These are phyloP conservation scores for Chaetomidium leptoderma DNA, from an alignment of 495 filamentous ascomycete genomes.

Conservation along the genomic window DNA sequence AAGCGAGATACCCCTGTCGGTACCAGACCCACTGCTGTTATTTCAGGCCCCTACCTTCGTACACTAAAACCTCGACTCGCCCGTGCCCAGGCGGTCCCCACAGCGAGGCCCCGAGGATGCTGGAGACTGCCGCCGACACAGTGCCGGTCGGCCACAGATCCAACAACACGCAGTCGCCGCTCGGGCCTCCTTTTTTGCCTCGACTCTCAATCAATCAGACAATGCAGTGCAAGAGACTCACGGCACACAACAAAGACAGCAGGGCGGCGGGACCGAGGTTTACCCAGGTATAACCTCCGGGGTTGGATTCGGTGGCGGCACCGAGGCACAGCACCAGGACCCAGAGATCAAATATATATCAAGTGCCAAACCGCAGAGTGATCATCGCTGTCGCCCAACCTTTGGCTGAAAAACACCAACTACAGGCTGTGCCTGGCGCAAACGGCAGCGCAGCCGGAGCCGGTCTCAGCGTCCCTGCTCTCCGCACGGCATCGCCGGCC, in stretches of 20 bases:
- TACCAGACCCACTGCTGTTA: too few relatives aligned
- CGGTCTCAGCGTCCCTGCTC: too few relatives aligned
- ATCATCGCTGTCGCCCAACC: conserved; percentile 5
- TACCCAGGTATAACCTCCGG: too few relatives aligned
- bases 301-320: too few relatives aligned
- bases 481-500: conserved; percentile 1
- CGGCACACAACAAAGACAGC: too few relatives aligned
- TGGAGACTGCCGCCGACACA: neutral
- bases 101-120: neutral
- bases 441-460: neutral
- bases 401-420: neutral
- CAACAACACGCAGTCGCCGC: conserved; percentile 6
- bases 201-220: too few relatives aligned
- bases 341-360: conserved; percentile 3
- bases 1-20: too few relatives aligned
- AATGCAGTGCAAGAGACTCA: neutral
- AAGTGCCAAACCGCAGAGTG: conserved; percentile 9
- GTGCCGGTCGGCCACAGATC: conserved; percentile 2
- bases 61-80: conserved; percentile 10
- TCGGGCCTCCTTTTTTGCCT: neutral
- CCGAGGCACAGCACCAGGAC: neutral
- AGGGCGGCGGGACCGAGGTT: too few relatives aligned
- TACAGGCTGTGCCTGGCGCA: neutral
- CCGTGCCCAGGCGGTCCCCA: conserved; percentile 12
- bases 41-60: too few relatives aligned